Percentiles rank a stretch among this genome's conserved stretches.
phyloP scores from a whole-genome alignment of 73 alveolate genomes.

The Blepharisma japonicum region DNA sequence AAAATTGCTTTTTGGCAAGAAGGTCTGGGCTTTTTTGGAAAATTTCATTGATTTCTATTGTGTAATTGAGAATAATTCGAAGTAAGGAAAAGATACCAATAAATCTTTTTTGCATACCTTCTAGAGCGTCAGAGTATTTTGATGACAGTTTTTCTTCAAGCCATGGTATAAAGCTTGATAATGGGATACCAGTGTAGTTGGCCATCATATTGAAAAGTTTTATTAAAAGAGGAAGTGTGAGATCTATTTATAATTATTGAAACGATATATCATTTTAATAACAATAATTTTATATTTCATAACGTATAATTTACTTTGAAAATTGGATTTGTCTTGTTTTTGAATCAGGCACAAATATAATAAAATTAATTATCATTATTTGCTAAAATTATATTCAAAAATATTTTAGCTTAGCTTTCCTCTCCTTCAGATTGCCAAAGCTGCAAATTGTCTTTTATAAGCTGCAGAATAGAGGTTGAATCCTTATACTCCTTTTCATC shows the following conservation, averaged over 20 bases:
- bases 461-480: slow-evolving; percentile 48
- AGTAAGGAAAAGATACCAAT: neutral
- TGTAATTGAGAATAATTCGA: neutral
- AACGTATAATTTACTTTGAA: too few relatives aligned
- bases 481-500: slow-evolving; percentile 59
- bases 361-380: too few relatives aligned
- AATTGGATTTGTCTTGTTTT: too few relatives aligned
- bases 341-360: too few relatives aligned
- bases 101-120: slow-evolving; percentile 27
- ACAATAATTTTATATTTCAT: too few relatives aligned
- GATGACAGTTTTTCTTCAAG: neutral
- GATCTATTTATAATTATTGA: too few relatives aligned
- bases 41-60: slow-evolving; percentile 11
- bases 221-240: too few relatives aligned
- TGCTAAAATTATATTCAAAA: too few relatives aligned
- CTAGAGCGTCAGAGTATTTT: neutral
- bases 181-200: too few relatives aligned
- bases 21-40: neutral
- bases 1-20: neutral
- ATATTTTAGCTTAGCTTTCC: slow-evolving; percentile 13
- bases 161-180: neutral
- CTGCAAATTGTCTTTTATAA: slow-evolving; percentile 54
- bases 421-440: slow-evolving; percentile 50
- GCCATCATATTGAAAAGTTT: too few relatives aligned
- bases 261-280: too few relatives aligned